Base-by-base conservation (phyloP, 2,329 filamentous ascomycete species). In the Albifimbria verrucaria region DNA sequence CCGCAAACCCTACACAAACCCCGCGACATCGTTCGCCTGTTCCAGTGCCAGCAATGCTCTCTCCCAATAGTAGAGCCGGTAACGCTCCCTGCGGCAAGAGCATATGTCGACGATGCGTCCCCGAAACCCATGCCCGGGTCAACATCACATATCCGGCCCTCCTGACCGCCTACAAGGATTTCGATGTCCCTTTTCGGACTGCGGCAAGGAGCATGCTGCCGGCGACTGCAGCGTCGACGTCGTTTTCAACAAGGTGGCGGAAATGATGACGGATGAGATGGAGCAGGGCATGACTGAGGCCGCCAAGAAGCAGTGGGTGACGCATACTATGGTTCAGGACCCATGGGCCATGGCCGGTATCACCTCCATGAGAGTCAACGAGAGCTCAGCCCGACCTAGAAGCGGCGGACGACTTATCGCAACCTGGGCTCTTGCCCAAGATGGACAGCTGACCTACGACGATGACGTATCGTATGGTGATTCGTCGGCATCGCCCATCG, bases 21-120 rank as follows among this genome's bases (percentile, higher is more conserved):
- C 4, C 67, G 68, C 22, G 61, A 68, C n/a, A 60, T 71, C 18
- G 63, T 95, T 56, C 86, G 86, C 43, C 74, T 94, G 41, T 79
- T 94, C 50, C 90, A 95, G 71, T 97, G 92, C 67, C 80, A 80
- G 11, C 74, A 81, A 57, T 96, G 92, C 68, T 89, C 86, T 3
- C 76, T 75, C 43, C 86, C 88, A 1, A 75, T 94, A 25, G 77
- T 72, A 45, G 77, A 83, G 9, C 89, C 92, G 5, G 78, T 91
- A 52, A 89, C 89, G 0, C 74, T 96, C 91, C 92, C 5, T 97
- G 92, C 67, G 91, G 92, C 24, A 83, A 87, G 64, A 87, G 86
- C 11, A 70, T 96, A 11, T 97, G 92, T 72, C 85, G 81, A 62
- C 68, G 70, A 48, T 97, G 92, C 69, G 72, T 96, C 2, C 92